These are phyloP conservation scores for Lactifluus echinatus DNA, from an alignment of 768 basidiomycete species.

Conservation along the genomic window DNA sequence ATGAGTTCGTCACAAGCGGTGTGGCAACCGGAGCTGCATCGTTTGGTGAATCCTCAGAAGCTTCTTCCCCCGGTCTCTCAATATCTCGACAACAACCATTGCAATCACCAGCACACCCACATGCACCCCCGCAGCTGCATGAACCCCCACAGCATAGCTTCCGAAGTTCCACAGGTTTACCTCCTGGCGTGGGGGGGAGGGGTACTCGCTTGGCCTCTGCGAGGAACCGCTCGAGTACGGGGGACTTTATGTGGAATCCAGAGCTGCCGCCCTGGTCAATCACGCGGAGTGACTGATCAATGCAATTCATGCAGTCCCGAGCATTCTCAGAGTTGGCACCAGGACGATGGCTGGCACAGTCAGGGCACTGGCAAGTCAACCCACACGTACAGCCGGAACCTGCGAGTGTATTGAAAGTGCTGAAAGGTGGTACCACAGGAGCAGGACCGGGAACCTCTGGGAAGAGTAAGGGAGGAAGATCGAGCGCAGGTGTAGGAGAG, in stretches of 20 bases:
- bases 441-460: conserved; percentile 2
- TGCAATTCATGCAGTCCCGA: conserved; percentile 15
- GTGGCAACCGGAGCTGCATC: not conserved
- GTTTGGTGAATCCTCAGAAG: not conserved
- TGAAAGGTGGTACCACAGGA: conserved; percentile 20
- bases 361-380: conserved; percentile 19
- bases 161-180: conserved; percentile 17
- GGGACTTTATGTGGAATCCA: not conserved
- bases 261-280: conserved; percentile 5
- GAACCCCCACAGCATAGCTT: conserved; percentile 21
- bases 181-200: conserved; percentile 13
- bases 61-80: not conserved
- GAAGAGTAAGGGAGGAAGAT: conserved; percentile 19
- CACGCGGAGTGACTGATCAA: conserved; percentile 12
- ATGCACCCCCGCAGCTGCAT: conserved; percentile 16
- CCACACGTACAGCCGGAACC: conserved; percentile 22
- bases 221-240: conserved; percentile 16
- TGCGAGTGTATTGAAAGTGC: conserved; percentile 20
- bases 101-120: conserved; percentile 17
- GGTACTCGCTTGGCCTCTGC: conserved; percentile 17
- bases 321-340: not conserved
- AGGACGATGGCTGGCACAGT: conserved; percentile 7
- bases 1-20: not conserved
- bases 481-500: conserved; percentile 7
- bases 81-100: conserved; percentile 8